These are phyloP conservation scores for Perkinsus marinus DNA, from an alignment of 169 alveolate genomes.

Conservation along the genomic window DNA sequence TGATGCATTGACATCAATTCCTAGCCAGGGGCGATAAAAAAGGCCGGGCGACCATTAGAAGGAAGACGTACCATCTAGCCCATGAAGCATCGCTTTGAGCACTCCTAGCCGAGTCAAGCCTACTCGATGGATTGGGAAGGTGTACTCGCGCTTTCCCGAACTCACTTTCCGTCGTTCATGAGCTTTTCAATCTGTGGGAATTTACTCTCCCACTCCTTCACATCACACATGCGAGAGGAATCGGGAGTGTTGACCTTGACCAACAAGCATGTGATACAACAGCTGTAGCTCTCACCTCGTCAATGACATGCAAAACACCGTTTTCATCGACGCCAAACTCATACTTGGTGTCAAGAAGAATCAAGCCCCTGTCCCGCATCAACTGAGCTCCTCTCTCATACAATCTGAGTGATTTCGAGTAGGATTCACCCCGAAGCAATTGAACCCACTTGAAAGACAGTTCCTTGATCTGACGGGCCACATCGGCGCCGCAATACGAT, in stretches of 20 bases:
- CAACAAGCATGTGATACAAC: not conserved
- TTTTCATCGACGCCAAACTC: slow-evolving; percentile 31
- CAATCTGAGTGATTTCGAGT: not conserved
- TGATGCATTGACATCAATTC: too few relatives aligned
- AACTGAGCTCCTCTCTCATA: slow-evolving; percentile 1
- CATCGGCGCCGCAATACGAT: too few relatives aligned
- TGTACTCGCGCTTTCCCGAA: not conserved
- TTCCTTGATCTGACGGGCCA: too few relatives aligned
- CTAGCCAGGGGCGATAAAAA: too few relatives aligned
- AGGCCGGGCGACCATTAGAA: too few relatives aligned
- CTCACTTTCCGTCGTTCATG: not conserved
- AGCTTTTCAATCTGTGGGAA: not conserved
- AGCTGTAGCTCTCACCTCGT: slow-evolving; percentile 11
- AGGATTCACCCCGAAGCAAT: too few relatives aligned
- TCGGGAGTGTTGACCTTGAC: slow-evolving; percentile 9
- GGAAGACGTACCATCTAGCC: not conserved
- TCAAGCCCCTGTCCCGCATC: slow-evolving; percentile 4
- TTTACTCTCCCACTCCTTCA: slow-evolving; percentile 1
- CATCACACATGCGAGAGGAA: slow-evolving; percentile 10
- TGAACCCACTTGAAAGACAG: too few relatives aligned
- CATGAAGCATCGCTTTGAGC: not conserved
- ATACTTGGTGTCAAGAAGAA: slow-evolving; percentile 26
- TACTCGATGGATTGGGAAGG: not conserved
- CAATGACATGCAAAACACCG: slow-evolving; percentile 28
- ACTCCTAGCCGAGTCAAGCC: too few relatives aligned